These are phyloP conservation scores for Achaetomiella virescens DNA, from an alignment of 495 filamentous ascomycete species.

Conservation along the genomic window DNA sequence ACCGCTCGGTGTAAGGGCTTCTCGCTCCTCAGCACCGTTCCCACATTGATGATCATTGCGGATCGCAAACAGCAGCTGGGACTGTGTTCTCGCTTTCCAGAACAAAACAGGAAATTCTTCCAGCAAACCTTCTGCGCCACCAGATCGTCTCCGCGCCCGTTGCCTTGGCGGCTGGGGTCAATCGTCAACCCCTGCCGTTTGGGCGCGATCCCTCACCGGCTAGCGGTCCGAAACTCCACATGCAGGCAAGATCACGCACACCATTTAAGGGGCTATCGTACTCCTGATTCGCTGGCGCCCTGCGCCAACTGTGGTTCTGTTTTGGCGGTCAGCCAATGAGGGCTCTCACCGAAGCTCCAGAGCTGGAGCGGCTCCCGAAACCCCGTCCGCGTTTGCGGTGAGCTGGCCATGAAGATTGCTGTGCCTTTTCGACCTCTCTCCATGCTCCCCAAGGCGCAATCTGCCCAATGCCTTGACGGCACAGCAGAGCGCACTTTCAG, in stretches of 20 bases:
- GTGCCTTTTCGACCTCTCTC: not conserved
- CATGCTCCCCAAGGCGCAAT: not conserved
- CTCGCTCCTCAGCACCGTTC: too few relatives aligned
- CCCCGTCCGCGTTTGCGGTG: slow-evolving; percentile 16
- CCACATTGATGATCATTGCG: too few relatives aligned
- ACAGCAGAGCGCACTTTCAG: not conserved
- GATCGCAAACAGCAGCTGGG: not conserved
- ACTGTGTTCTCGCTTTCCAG: not conserved
- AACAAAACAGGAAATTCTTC: slow-evolving; percentile 4
- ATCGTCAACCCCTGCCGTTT: slow-evolving; percentile 20
- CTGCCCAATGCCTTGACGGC: not conserved
- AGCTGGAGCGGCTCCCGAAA: slow-evolving; percentile 23
- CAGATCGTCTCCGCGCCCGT: slow-evolving; percentile 20
- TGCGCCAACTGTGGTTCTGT: slow-evolving; percentile 14
- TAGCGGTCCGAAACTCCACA: slow-evolving; percentile 37
- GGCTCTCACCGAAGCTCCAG: slow-evolving; percentile 14
- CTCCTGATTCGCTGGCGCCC: slow-evolving; percentile 23
- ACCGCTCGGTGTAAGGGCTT: slow-evolving; percentile 8
- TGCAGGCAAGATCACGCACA: slow-evolving; percentile 30
- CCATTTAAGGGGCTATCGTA: slow-evolving; percentile 12
- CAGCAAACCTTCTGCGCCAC: slow-evolving; percentile 23
- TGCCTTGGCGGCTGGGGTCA: slow-evolving; percentile 12
- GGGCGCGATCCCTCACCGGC: slow-evolving; percentile 24
- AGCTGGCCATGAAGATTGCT: slow-evolving; percentile 11
- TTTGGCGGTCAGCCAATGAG: slow-evolving; percentile 17